Base-by-base conservation (phyloP, 169 alveolate species). In the Eimeria falciformis region DNA sequence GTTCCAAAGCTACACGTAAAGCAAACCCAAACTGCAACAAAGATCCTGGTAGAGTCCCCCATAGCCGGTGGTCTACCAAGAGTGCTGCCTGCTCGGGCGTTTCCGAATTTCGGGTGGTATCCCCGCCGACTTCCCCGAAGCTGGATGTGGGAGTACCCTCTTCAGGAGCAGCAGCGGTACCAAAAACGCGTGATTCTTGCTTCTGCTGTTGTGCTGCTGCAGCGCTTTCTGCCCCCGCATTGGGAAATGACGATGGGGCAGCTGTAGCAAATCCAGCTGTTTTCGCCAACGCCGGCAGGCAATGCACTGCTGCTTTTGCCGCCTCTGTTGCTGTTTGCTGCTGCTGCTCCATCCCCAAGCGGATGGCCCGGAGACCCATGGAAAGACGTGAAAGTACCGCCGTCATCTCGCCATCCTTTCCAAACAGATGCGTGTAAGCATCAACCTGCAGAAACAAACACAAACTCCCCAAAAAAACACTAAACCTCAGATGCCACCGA, bases 361-460 rank as follows among this genome's bases (percentile, higher is more conserved):
- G 88, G 69, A 78, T 78, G 88, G 88, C 88, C 50, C 46, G 71
- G 2, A 78, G 88, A 25, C 88, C 88, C 88, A 78, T 50, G 53
- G 88, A 78, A 17, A 78, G 88, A 40, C 88, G 88, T 23, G 88
- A 78, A 56, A 78, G 27, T 50, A 78, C 88, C 12, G 88, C 88
- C n/a, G 73, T 78, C 88, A 78, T 78, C 71, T 78, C 88, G n/a
- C 88, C 88, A 62, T 78, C 88, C 29, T n/a, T 46, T 40, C 88
- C 88, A 78, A 78, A 78, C 18, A 78, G 88, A 0, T 62, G 47
- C 14, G 29, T 29, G 29, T 47, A 53, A 25, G 50, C 68, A 53
- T 78, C 71, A 25, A 78, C 88, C 88, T 78, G 88, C 50, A 25
- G 4, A 53, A 9, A 53, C 88, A 78, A 43, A 25, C 71, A 27